Percentiles rank a stretch among this genome's conserved stretches.
These are phyloP conservation scores for Begonia loranthoides DNA, from an alignment of 306 rosid genomes.

Conservation along the genomic window DNA sequence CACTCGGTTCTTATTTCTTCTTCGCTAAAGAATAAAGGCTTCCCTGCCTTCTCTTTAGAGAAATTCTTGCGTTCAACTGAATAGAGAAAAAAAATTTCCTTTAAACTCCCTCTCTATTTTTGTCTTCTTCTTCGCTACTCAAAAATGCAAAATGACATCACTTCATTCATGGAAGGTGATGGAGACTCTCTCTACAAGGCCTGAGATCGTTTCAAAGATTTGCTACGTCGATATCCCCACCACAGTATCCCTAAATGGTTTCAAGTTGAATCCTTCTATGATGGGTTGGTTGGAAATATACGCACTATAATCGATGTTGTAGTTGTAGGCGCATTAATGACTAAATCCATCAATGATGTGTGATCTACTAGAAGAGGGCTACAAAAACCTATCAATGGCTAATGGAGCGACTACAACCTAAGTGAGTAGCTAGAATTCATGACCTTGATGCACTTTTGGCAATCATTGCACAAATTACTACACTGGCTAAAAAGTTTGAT, in stretches of 20 bases:
- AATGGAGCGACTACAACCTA: background rate
- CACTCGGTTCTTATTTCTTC: no score
- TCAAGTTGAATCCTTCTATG: background rate
- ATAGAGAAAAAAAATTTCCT: no score
- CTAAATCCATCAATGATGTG: background rate
- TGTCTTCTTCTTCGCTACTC: no score
- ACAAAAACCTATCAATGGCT: background rate
- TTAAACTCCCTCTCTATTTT: no score
- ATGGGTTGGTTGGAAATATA: background rate
- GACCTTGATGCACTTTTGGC: no score
- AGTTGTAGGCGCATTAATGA: background rate
- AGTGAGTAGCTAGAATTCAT: no score
- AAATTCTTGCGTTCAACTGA: no score
- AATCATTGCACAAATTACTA: no score
- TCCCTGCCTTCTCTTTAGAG: no score
- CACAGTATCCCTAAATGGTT: background rate
- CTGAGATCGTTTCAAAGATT: no score
- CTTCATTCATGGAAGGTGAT: background rate
- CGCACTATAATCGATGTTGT: background rate
- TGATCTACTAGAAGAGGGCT: background rate
- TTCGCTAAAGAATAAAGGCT: no score
- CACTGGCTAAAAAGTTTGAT: no score
- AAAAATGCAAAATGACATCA: slow-evolving; percentile 19
- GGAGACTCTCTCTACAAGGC: background rate
- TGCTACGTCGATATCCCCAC: background rate